Base-by-base conservation (phyloP, 176 grass and related monocot genomes). In the Triticum urartu region DNA sequence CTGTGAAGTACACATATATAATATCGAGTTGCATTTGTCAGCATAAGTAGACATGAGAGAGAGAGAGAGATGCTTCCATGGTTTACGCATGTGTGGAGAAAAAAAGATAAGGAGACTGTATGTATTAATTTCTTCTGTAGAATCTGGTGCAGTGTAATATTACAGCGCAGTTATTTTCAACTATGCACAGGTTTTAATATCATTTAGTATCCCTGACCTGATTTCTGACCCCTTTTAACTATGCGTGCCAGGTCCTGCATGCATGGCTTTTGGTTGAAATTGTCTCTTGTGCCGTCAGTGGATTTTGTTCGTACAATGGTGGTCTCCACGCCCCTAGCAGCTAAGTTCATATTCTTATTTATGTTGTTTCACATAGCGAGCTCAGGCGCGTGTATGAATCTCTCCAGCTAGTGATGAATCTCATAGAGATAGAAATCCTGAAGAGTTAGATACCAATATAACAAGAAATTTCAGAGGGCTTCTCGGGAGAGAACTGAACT, bases 251-350 rank as follows among this genome's bases (percentile, higher is more conserved):
- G 78, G 63, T 86, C 20, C 61, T 68, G 21, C 80, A 80, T 47
- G 35, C 68, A 68, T 79, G 73, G 39, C 56, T 78, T 78, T 72
- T 72, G 45, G 73, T 8, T 76, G 30, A n/a, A 73, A 74, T 59
- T 83, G 68, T 83, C 33, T 56, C 17, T 73, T 14, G 64, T 79
- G 64, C 21, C 12, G n/a, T 40, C 21, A 15, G 5, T 86, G 28
- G 43, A 35, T 63, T 69, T 50, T 56, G 25, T 61, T 68, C 3
- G 25, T 74, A 64, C 67, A 62, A 68, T 36, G 5, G 5, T 50
- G 60, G 71, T 77, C 26, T 54, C 24, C 28, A 24, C n/a, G 35
- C 35, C 17, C 11, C 12, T 12, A 26, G 26, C 36, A 75, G 45
- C 62, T 75, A 81, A 61, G 77, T 77, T 54, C 5, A 75, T 40